Base-by-base conservation (phyloP, 2,329 filamentous ascomycete species). In the Annulohypoxylon truncatum region DNA sequence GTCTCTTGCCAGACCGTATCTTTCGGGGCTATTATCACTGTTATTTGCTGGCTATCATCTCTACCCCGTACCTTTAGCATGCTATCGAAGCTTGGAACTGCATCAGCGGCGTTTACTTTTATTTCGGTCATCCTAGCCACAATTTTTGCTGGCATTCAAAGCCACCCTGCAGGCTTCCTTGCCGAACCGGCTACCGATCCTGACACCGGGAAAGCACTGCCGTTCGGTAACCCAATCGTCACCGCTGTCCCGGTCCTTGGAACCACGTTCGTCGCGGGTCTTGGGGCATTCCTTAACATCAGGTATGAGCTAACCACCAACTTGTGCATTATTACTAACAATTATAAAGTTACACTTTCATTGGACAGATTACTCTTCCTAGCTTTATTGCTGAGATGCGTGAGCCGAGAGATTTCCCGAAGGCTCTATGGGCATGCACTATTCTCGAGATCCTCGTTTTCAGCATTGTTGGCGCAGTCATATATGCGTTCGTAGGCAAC, bases 311-410 rank as follows among this genome's bases (percentile, higher is more conserved):
- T 12, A 26, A n/a, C 42, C 20, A 35, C 24, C 15, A 13, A 50
- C 6, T 4, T 29, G 10, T 48, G 18, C 22, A n/a, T 26, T 20
- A 1, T 31, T 28, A 31, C 61, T 68, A 48, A 68, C 38, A 33
- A 24, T 51, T 12, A 10, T 24, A 18, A 42, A 68, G 90, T 80
- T 97, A 97, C 78, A 97, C 94, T 0, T 97, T 97, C 76, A 97
- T 97, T 71, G 94, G 94, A 0, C 94, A 97, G 77, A 97, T 97
- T 73, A 97, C 94, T 0, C 85, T 97, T 12, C 94, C 94, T 0
- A 95, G 92, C 72, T 97, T 97, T 82, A 97, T 97, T 70, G 94
- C 94, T 2, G 94, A 97, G 79, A 97, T 97, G 94, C 92, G 83
- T 61, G 84, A 89, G 26, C 87, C 87, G 1, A 89, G 87, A 61